phyloP scores from a whole-genome alignment of 2,329 filamentous ascomycete genomes.

The Trichoderma aggressivum region DNA sequence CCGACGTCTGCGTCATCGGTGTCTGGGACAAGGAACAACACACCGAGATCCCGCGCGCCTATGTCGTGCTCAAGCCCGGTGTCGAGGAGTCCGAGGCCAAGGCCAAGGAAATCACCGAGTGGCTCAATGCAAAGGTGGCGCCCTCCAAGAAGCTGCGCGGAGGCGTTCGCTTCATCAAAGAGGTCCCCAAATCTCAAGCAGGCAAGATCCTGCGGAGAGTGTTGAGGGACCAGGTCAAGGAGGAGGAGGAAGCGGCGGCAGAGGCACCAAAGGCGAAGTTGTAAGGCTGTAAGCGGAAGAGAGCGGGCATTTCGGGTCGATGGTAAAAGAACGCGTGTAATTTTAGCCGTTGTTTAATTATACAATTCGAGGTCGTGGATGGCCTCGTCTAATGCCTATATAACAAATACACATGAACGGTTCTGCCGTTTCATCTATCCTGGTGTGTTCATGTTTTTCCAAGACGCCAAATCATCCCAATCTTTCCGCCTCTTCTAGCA shows the following conservation, averaged over 20 bases:
- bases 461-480: conserved; percentile 44
- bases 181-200: conserved; percentile 66
- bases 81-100: conserved; percentile 33
- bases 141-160: conserved; percentile 67
- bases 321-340: neutral
- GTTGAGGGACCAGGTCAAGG: conserved; percentile 44
- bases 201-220: conserved; percentile 49
- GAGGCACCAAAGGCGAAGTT: conserved; percentile 33
- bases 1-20: conserved; percentile 64
- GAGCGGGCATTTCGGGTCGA: neutral
- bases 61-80: conserved; percentile 37
- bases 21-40: conserved; percentile 55
- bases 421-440: neutral
- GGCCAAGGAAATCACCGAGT: conserved; percentile 35
- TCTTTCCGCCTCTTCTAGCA: conserved; percentile 88
- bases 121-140: conserved; percentile 56
- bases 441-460: neutral
- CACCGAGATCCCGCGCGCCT: conserved; percentile 62
- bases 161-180: conserved; percentile 64
- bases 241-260: conserved; percentile 27
- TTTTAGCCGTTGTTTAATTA: neutral
- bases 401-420: conserved; percentile 5
- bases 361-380: neutral
- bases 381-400: neutral
- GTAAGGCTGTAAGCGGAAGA: conserved; percentile 28